Conservation (phyloP, 1,284 basidiomycete genomes). For the Pseudozyma sp. region DNA sequence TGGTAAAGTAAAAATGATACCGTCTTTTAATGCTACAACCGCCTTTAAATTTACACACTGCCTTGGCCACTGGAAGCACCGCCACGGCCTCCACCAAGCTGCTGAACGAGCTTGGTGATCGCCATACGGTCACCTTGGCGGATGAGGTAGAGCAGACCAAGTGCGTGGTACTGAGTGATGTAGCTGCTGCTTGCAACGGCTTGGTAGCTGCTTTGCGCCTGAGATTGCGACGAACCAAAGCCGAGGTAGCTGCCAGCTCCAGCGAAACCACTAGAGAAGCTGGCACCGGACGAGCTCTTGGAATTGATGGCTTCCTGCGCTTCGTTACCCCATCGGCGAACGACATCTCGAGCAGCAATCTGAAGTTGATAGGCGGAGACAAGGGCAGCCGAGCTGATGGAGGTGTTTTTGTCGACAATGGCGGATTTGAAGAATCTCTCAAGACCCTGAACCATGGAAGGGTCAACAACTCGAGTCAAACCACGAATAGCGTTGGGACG, state of each 20-base stretch:
- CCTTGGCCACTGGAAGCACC: conserved; percentile 81
- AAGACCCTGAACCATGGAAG: conserved; percentile 96
- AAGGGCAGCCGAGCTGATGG: conserved; percentile 94
- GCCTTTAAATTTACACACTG: too few relatives aligned
- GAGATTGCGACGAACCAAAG: conserved; percentile 51
- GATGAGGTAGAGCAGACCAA: conserved; percentile 93
- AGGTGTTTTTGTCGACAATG: conserved; percentile 95
- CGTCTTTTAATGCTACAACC: too few relatives aligned
- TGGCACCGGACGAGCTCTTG: conserved; percentile 43
- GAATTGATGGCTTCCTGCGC: conserved; percentile 91
- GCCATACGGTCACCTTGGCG: conserved; percentile 99
- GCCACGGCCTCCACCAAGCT: conserved; percentile 70
- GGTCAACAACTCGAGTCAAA: conserved; percentile 95
- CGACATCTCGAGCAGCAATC: conserved; percentile 88
- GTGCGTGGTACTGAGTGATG: conserved; percentile 96
- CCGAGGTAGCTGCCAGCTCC: conserved; percentile 71
- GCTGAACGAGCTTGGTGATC: conserved; percentile 98
- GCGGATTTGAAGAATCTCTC: conserved; percentile 99
- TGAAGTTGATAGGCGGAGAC: conserved; percentile 97
- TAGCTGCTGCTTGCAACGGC: conserved; percentile 76
- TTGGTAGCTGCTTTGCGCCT: conserved; percentile 78
- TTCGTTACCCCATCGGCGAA: conserved; percentile 94
- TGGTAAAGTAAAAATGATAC: too few relatives aligned
- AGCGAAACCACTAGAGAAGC: conserved; percentile 69
- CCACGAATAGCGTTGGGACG: conserved; percentile 97